A percentile compares a stretch with the other conserved stretches of the same genome.
Conservation (phyloP, 768 basidiomycete species). For the Suillus discolor region DNA sequence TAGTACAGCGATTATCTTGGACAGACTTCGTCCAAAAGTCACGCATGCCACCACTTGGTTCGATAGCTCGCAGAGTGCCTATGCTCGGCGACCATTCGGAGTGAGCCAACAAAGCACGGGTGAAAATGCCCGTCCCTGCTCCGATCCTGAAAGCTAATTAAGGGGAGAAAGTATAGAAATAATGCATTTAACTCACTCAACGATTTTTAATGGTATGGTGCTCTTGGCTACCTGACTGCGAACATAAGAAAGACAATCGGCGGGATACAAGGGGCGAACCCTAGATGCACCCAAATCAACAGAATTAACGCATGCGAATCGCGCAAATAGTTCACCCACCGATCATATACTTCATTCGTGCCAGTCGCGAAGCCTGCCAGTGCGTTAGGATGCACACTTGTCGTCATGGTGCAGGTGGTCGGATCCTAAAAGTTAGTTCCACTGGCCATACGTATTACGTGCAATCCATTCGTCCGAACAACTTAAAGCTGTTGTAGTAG, state of each 20-base stretch:
- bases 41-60: constrained; percentile 90
- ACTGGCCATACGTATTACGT: not conserved
- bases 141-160: constrained; percentile 58
- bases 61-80: constrained; percentile 64
- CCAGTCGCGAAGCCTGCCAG: constrained; percentile 73
- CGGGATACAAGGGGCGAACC: constrained; percentile 61
- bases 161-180: not conserved
- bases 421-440: not conserved
- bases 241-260: not conserved
- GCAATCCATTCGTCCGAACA: not conserved
- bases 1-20: constrained; percentile 28
- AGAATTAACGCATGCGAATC: not conserved
- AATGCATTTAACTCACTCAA: constrained; percentile 56
- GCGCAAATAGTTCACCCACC: constrained; percentile 37
- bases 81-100: constrained; percentile 47
- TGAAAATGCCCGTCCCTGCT: constrained; percentile 88
- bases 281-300: constrained; percentile 43
- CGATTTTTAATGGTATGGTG: constrained; percentile 56
- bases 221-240: constrained; percentile 49
- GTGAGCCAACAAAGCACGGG: constrained; percentile 74
- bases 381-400: constrained; percentile 58
- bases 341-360: constrained; percentile 82
- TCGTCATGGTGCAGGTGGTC: constrained; percentile 26
- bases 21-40: constrained; percentile 16
- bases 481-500: not conserved